These are phyloP conservation scores for Fusarium newnesense DNA, from an alignment of 2,329 filamentous ascomycete species.

Conservation along the genomic window DNA sequence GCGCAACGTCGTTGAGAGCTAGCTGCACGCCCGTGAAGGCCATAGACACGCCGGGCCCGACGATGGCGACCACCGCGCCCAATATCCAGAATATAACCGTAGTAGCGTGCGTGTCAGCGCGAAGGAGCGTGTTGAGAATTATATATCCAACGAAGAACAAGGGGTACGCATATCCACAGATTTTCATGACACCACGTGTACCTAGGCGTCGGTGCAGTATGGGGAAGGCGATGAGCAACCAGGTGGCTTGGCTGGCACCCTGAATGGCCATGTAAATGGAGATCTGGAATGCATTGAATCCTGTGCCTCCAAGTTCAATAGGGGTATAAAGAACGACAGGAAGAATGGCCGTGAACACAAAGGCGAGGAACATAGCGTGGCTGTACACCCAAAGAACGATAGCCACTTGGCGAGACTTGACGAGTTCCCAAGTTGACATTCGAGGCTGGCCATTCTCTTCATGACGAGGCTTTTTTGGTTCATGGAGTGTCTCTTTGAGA, in stretches of 20 bases:
- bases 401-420: conserved; percentile 72
- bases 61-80: conserved; percentile 55
- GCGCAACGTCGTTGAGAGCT: conserved; percentile 78
- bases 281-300: conserved; percentile 71
- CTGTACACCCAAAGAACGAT: conserved; percentile 73
- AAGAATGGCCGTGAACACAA: conserved; percentile 76
- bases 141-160: conserved; percentile 71
- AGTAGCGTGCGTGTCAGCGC: conserved; percentile 50
- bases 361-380: conserved; percentile 74
- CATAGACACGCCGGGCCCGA: conserved; percentile 73
- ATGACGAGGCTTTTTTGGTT: background rate
- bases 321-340: conserved; percentile 77
- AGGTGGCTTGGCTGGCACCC: conserved; percentile 74
- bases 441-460: background rate
- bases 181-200: conserved; percentile 71
- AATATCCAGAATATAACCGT: conserved; percentile 66
- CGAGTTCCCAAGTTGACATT: conserved; percentile 53
- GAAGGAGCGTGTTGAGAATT: conserved; percentile 60
- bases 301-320: conserved; percentile 70
- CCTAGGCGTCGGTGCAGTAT: conserved; percentile 72
- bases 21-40: conserved; percentile 78
- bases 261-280: conserved; percentile 72
- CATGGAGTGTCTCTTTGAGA: conserved; percentile 69
- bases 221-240: conserved; percentile 78
- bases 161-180: conserved; percentile 67